Evolutionary conservation across 23 red algal species (phyloP), one percentile per base, ranked within the genome.

Genomic region (Agarophyton chilense): DNA sequence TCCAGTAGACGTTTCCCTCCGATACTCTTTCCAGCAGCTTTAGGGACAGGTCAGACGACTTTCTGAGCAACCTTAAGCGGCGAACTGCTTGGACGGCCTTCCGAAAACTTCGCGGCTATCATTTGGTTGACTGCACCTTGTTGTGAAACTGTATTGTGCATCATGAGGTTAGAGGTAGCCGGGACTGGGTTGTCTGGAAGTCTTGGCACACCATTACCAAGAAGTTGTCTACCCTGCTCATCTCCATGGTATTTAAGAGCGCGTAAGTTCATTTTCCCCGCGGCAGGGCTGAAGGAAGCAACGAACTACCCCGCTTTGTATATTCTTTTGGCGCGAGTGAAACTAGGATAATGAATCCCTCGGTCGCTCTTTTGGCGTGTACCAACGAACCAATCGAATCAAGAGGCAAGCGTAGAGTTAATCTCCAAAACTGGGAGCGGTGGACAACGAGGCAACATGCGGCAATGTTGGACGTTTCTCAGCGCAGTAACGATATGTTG

Each of bases 1-100:
- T 39, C 64, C 31, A 71, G 47, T 19, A 86, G n/a, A 31, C 60
- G 72, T 42, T 86, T 86, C n/a, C 82, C 64, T 12, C 82, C 82
- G 49, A 86, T 44, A 47, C 58, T 72, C 64, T 72, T 86, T 18
- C 41, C 64, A 12, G 68, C 68, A 16, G 16, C 25, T 74, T 74
- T 38, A 12, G 68, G 68, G 8, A 74, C 43, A 11, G 2, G 2
- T 65, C 60, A 26, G 31, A 65, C 60, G 12, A 47, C 33, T 49
- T 49, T 43, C 33, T 74, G 68, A 14, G 29, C 40, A 21, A 29
- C 68, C 5, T 45, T 74, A 10, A 14, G 44, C 56, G 56, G 41
- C 10, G 41, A 74, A n/a, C 41, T 74, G 5, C 13, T 29, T 17
- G 68, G 38, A 29, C 76, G 57, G 19, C 76, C 47, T 18, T 55